Conservation (phyloP, 1,139 yeast species). For the Kodamaea arcana region DNA sequence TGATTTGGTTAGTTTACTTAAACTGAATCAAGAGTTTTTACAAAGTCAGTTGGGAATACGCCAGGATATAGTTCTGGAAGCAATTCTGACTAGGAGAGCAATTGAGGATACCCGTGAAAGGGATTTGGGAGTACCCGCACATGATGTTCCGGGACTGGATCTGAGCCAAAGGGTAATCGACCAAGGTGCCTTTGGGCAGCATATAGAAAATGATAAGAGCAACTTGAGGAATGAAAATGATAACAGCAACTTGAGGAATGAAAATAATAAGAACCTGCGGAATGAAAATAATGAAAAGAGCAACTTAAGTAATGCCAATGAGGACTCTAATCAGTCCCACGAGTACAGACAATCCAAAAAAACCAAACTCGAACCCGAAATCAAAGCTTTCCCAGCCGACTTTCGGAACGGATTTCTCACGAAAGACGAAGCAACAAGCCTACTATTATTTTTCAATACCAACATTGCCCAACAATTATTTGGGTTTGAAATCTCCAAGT, state of each 20-base stretch:
- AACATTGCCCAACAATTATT: conserved; percentile 62
- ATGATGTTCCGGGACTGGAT: not conserved
- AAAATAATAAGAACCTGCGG: not conserved
- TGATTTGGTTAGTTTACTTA: conserved; percentile 37
- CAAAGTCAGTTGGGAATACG: conserved; percentile 4
- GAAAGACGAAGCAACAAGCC: conserved; percentile 44
- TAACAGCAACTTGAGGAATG: not conserved
- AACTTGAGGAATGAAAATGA: not conserved
- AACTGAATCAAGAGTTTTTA: conserved; percentile 28
- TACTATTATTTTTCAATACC: conserved; percentile 50
- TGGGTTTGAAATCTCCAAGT: conserved; percentile 57
- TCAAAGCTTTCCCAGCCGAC: conserved; percentile 20
- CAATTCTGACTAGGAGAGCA: too few relatives aligned
- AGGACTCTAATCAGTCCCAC: too few relatives aligned
- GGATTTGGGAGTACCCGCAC: too few relatives aligned
- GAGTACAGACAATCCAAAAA: too few relatives aligned
- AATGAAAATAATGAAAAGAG: too few relatives aligned
- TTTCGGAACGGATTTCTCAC: conserved; percentile 35
- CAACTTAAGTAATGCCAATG: too few relatives aligned
- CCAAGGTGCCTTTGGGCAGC: not conserved
- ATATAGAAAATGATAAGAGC: not conserved
- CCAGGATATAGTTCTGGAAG: not conserved
- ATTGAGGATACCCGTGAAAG: too few relatives aligned
- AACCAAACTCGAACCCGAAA: not conserved
- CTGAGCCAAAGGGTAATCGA: not conserved